phyloP scores from a whole-genome alignment of 768 basidiomycete species.

The Hygrophoropsis aurantiaca region DNA sequence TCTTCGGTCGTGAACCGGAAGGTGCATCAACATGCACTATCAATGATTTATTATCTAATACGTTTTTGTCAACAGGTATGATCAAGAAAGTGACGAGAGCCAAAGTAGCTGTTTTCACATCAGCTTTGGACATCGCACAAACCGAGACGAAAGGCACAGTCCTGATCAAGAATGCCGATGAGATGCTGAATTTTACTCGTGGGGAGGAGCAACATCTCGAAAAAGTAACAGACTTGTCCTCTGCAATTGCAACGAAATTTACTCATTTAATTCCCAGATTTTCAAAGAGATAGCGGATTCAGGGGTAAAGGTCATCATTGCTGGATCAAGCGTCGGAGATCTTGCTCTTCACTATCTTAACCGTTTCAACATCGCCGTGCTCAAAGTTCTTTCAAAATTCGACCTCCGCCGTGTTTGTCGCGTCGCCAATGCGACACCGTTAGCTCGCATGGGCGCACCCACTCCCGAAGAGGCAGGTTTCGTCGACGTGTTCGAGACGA shows the following conservation, averaged over 20 bases:
- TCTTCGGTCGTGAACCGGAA: conserved; percentile 95
- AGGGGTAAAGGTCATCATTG: conserved; percentile 91
- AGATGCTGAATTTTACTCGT: conserved; percentile 94
- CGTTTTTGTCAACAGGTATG: conserved; percentile 49
- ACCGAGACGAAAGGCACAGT: conserved; percentile 99
- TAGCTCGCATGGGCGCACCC: conserved; percentile 93
- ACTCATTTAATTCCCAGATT: conserved; percentile 56
- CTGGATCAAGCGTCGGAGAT: conserved; percentile 90
- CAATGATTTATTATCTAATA: not conserved
- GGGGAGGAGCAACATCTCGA: conserved; percentile 98
- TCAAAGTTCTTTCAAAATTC: conserved; percentile 98
- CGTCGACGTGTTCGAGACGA: conserved; percentile 92
- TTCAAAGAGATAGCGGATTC: conserved; percentile 97
- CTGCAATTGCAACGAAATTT: not conserved
- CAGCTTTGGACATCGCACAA: conserved; percentile 88
- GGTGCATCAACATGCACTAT: conserved; percentile 42
- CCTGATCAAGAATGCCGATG: conserved; percentile 89
- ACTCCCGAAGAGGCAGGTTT: conserved; percentile 95
- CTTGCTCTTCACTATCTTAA: conserved; percentile 97
- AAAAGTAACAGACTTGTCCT: conserved; percentile 47
- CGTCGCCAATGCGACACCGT: conserved; percentile 93
- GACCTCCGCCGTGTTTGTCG: conserved; percentile 92
- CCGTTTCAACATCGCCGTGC: conserved; percentile 87
- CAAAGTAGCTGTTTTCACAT: conserved; percentile 96
- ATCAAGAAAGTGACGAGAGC: conserved; percentile 81